Conservation (phyloP, 225 moss, liverwort and hornwort species). For the Pseudoscleropodium purum region DNA sequence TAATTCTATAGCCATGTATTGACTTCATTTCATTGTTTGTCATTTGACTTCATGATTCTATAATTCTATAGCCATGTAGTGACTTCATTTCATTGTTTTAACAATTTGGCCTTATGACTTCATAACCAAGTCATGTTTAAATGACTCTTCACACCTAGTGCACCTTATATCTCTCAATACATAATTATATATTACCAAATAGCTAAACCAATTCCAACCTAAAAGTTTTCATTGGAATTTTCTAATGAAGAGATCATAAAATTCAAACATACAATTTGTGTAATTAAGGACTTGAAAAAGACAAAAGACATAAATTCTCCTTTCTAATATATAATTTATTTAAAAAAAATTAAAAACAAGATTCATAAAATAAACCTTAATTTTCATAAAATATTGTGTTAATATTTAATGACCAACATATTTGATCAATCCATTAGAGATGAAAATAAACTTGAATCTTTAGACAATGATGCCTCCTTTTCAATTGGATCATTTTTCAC, state of each 20-base stretch:
- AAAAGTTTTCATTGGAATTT: accelerated
- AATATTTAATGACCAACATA: background rate
- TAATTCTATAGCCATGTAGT: too few species aligned
- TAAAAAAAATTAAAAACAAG: background rate
- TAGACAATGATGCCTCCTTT: accelerated
- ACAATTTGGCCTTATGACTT: too few species aligned
- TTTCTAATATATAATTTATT: background rate
- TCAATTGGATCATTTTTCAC: background rate
- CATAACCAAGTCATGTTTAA: too few species aligned
- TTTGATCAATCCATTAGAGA: accelerated
- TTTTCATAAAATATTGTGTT: background rate
- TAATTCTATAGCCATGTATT: too few species aligned
- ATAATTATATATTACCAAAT: background rate
- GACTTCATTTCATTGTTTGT: too few species aligned
- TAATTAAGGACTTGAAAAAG: background rate
- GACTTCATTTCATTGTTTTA: too few species aligned
- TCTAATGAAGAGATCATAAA: background rate
- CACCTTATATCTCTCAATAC: background rate
- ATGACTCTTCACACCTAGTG: too few species aligned
- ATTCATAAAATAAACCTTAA: background rate
- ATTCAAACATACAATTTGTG: background rate
- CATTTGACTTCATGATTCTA: too few species aligned
- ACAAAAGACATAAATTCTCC: background rate
- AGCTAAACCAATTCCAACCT: background rate
- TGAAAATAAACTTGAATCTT: background rate